Evolutionary conservation across 2,329 filamentous ascomycete species (phyloP).

Genomic region (Pestalotiopsis sp.): DNA sequence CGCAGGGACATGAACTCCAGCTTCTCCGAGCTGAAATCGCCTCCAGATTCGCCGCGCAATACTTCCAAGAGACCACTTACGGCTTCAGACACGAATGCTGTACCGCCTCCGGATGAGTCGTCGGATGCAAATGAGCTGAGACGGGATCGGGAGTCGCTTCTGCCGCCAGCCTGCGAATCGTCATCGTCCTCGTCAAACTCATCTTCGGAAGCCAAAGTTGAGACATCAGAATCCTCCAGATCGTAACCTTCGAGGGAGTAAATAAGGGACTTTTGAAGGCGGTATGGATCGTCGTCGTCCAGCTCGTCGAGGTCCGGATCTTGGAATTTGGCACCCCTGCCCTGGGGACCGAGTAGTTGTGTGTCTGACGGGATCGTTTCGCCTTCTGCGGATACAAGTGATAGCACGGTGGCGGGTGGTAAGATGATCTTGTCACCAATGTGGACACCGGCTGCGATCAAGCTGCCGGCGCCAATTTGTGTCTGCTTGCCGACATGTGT

Average conservation of each 20-base stretch:
- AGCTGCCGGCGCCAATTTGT: conserved; percentile 69
- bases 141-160: conserved; percentile 66
- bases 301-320: conserved; percentile 52
- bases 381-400: conserved; percentile 41
- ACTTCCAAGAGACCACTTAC: conserved; percentile 86
- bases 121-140: conserved; percentile 75
- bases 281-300: conserved; percentile 52
- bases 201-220: conserved; percentile 66
- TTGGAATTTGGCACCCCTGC: conserved; percentile 53
- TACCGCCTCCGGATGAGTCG: conserved; percentile 60
- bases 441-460: conserved; percentile 79
- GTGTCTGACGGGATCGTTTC: conserved; percentile 43
- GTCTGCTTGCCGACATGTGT: conserved; percentile 73
- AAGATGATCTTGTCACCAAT: conserved; percentile 65
- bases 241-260: conserved; percentile 57
- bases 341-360: conserved; percentile 49
- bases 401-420: conserved; percentile 36
- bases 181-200: conserved; percentile 69
- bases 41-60: conserved; percentile 67
- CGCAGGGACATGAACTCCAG: conserved; percentile 94
- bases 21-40: conserved; percentile 80
- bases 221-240: conserved; percentile 58
- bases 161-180: conserved; percentile 56
- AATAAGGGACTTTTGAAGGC: conserved; percentile 58
- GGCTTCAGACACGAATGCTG: conserved; percentile 83